phyloP scores from a whole-genome alignment of 495 filamentous ascomycete species.

The Hyaloscypha finlandica region DNA sequence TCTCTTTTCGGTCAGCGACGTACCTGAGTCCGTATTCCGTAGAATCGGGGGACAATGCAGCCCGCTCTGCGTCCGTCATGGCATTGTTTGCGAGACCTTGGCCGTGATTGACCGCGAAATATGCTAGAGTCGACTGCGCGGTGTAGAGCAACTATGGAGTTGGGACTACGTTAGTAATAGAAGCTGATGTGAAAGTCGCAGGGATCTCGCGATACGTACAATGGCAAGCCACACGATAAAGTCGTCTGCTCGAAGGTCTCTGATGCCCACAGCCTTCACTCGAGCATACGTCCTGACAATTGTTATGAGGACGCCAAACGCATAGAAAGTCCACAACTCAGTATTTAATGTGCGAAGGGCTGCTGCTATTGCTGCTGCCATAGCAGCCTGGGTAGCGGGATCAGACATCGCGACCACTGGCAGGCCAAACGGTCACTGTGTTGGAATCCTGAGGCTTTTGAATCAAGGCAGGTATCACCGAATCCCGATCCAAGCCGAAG shows the following conservation, averaged over 20 bases:
- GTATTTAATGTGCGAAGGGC: slow-evolving; percentile 41
- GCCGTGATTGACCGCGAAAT: slow-evolving; percentile 44
- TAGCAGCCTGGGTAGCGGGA: too few relatives aligned
- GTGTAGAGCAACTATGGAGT: slow-evolving; percentile 39
- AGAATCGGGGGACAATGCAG: slow-evolving; percentile 44
- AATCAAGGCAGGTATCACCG: too few relatives aligned
- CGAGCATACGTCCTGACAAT: slow-evolving; percentile 40
- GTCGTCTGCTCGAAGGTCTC: slow-evolving; percentile 40
- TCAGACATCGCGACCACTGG: too few relatives aligned
- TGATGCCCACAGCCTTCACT: slow-evolving; percentile 39
- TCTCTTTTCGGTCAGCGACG: not conserved
- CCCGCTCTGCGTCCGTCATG: slow-evolving; percentile 57
- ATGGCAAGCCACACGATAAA: slow-evolving; percentile 43
- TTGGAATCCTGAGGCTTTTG: too few relatives aligned
- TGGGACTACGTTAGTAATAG: not conserved
- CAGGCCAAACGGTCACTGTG: too few relatives aligned
- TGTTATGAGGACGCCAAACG: slow-evolving; percentile 40
- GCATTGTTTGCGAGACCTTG: slow-evolving; percentile 61
- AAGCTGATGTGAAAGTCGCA: not conserved
- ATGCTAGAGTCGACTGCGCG: slow-evolving; percentile 40
- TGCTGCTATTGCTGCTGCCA: too few relatives aligned
- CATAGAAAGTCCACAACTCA: slow-evolving; percentile 49
- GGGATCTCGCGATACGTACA: slow-evolving; percentile 34
- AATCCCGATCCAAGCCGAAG: too few relatives aligned
- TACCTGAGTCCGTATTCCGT: slow-evolving; percentile 47